Percentiles rank a stretch among this genome's conserved stretches.
Evolutionary conservation across 2,329 filamentous ascomycete species (phyloP).

Genomic region (Aphanocladium album): DNA sequence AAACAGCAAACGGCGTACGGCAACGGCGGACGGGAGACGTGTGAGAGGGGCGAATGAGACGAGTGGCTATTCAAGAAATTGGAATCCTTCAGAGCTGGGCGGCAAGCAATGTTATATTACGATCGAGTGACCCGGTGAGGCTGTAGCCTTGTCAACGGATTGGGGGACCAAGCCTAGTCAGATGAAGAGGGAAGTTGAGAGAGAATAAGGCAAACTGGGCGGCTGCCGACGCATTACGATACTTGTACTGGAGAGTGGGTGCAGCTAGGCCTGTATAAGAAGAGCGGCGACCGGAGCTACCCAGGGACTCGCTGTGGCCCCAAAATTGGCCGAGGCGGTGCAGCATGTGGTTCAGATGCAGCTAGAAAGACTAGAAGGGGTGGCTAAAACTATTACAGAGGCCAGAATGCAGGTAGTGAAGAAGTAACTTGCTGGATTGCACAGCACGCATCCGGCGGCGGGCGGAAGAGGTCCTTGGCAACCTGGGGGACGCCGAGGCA

Average conservation of each 20-base stretch:
- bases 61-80: background rate
- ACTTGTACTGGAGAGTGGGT: background rate
- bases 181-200: background rate
- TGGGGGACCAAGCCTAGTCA: background rate
- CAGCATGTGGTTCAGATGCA: no score
- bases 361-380: no score
- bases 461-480: no score
- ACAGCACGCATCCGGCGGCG: no score
- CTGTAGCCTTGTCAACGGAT: background rate
- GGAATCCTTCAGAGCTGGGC: background rate
- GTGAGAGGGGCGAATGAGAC: background rate
- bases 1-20: background rate
- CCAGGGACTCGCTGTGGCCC: background rate
- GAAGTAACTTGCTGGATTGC: no score
- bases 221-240: background rate
- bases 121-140: background rate
- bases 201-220: background rate
- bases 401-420: no score
- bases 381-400: no score
- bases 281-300: background rate
- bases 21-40: background rate
- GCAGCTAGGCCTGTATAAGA: conserved; percentile 1
- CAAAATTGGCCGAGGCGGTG: no score
- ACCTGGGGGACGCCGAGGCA: no score
- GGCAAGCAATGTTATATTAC: background rate